Evolutionary conservation across 495 filamentous ascomycete species (phyloP).

Genomic region (Tetracladium marchalianum): DNA sequence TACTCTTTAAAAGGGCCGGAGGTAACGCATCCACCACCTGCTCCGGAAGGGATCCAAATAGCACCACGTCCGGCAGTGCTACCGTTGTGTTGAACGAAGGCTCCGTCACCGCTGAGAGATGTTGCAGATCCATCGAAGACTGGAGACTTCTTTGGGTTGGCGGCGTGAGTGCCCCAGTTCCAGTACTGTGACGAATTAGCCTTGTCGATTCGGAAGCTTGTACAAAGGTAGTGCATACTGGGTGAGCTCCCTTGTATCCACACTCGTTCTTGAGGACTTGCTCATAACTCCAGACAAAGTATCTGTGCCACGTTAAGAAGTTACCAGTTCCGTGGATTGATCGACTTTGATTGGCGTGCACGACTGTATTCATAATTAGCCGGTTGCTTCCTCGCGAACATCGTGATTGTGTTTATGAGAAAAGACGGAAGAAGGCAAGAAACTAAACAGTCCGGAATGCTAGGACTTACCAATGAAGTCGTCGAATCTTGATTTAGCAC

Average conservation of each 20-base stretch:
- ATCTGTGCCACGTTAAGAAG: conserved; percentile 67
- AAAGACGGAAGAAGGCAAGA: too few species aligned
- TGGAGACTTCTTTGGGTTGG: conserved; percentile 40
- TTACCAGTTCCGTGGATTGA: conserved; percentile 51
- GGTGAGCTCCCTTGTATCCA: conserved; percentile 47
- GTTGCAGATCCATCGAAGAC: conserved; percentile 56
- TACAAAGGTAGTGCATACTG: conserved; percentile 10
- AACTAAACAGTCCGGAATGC: conserved; percentile 13
- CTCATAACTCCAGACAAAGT: conserved; percentile 56
- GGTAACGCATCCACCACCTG: conserved; percentile 56
- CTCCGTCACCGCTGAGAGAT: conserved; percentile 56
- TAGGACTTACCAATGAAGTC: conserved; percentile 48
- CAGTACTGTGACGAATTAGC: conserved; percentile 6
- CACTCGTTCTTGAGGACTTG: conserved; percentile 61
- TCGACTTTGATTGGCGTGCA: conserved; percentile 56
- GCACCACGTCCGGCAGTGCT: conserved; percentile 15
- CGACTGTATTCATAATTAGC: too few species aligned
- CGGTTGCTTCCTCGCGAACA: background rate
- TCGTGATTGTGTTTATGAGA: too few species aligned
- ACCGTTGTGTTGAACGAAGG: conserved; percentile 25
- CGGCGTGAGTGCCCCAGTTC: conserved; percentile 48
- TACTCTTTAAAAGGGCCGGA: conserved; percentile 46
- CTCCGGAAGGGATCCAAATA: conserved; percentile 28
- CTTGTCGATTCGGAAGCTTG: background rate
- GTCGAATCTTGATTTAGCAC: conserved; percentile 42